phyloP scores from a whole-genome alignment of 2,329 filamentous ascomycete species.

The Ceratocystis cubensis region DNA sequence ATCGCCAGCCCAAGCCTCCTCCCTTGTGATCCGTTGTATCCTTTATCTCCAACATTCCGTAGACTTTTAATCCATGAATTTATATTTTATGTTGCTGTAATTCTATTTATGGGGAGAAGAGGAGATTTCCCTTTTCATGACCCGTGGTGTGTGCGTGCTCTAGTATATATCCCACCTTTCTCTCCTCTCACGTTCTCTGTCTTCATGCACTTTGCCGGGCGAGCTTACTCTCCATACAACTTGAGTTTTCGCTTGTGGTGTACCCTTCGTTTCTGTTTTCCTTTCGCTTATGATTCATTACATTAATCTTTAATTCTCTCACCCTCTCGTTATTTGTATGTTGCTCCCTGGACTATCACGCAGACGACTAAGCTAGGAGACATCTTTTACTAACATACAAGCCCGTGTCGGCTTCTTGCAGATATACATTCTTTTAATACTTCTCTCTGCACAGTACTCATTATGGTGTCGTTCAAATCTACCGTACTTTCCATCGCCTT shows the following conservation, averaged over 20 bases:
- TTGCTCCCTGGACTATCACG: background rate
- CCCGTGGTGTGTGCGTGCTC: background rate
- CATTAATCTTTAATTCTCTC: conserved; percentile 3
- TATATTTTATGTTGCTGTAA: no score
- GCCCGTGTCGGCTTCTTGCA: background rate
- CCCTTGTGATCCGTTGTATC: no score
- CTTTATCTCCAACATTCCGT: no score
- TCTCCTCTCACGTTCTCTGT: background rate
- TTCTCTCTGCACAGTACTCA: background rate
- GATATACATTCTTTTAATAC: background rate
- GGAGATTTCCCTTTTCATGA: background rate
- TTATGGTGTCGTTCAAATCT: conserved; percentile 13
- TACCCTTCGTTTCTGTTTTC: background rate
- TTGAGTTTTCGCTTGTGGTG: background rate
- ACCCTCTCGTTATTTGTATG: background rate
- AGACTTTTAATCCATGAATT: no score
- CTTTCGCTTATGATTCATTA: background rate
- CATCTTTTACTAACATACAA: background rate
- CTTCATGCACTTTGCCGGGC: background rate
- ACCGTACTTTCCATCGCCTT: conserved; percentile 33
- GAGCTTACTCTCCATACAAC: no score
- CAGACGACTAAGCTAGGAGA: background rate
- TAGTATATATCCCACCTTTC: background rate
- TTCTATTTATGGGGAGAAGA: no score
- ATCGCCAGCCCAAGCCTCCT: no score